Evolutionary conservation across 2,329 filamentous ascomycete genomes (phyloP), one percentile per base, ranked within the genome.

Genomic region (Chaetomium sp.): DNA sequence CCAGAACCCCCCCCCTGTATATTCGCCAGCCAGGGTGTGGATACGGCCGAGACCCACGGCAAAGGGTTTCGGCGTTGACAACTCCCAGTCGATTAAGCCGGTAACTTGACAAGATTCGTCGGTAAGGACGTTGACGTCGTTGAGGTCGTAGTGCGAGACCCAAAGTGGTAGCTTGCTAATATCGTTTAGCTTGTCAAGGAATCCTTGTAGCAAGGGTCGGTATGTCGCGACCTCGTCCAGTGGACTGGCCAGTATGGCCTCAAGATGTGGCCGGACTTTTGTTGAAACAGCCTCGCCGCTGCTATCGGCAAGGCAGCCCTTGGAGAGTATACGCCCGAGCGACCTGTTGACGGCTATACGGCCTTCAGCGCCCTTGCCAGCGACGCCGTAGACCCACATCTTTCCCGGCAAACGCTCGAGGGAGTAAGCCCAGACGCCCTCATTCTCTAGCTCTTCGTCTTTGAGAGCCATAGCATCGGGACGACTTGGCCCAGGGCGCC

Each of bases 111-210:
- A 66, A 1, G 13, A 25, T 6, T 64, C 61, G 23, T 64, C 64
- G 21, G 64, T 63, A 16, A 66, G 45, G 7, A 66, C 57, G 21
- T 66, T 66, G 57, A 66, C 64, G 5, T 63, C 64, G 47, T 66
- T 66, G 25, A 64, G 60, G 25, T 66, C 64, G 54, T 66, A 66
- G 47, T 66, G 57, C 16, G 60, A 58, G 21, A 66, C 61, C 64
- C 64, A 66, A 42, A 61, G 57, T 19, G 64, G 64, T 1, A 63
- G 64, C 21, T 55, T 54, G 8, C 53, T 49, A 4, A 64, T 29
- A 45, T 62, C 53, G 16, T 66, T 10, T 45, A 64, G 19, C 23
- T 56, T 66, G 53, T 56, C 57, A 25, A 63, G 57, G 23, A 54
- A 56, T 8, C 53, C 53, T 38, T 51, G 57, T 16, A 66, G 47